A percentile compares a stretch with the other conserved stretches of the same genome.
Evolutionary conservation across 2,329 filamentous ascomycete species (phyloP).

Genomic region (Daldinia sp.): DNA sequence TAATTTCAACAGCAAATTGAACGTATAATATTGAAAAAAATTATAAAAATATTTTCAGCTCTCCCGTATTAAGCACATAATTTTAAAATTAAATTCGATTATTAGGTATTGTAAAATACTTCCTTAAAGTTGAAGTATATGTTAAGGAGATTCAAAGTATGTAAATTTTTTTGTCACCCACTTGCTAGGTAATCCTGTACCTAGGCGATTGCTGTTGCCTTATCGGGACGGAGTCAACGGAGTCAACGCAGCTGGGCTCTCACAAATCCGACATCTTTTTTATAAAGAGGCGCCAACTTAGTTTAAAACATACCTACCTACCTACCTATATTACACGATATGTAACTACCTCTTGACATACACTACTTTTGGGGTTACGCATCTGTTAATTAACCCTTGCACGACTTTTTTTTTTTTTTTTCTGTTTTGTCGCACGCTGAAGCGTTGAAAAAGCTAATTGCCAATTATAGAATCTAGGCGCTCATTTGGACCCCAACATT

Average conservation of each 20-base stretch:
- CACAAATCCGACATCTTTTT: neutral
- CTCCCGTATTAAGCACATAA: too few species aligned
- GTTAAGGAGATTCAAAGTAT: too few species aligned
- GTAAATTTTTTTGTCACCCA: too few species aligned
- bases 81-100: too few species aligned
- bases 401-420: neutral
- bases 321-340: neutral
- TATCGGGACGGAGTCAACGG: neutral
- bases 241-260: neutral
- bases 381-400: neutral
- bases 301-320: neutral
- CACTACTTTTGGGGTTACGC: too few species aligned
- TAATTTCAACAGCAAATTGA: too few species aligned
- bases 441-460: neutral
- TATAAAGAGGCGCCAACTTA: neutral
- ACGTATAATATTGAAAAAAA: too few species aligned
- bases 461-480: neutral
- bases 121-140: too few species aligned
- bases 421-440: neutral
- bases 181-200: too few species aligned
- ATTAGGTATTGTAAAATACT: too few species aligned
- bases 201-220: neutral
- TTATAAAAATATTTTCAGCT: too few species aligned
- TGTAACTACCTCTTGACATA: too few species aligned
- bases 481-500: neutral